Percentiles rank a stretch among this genome's conserved stretches.
Evolutionary conservation across 2,329 filamentous ascomycete genomes (phyloP).

Genomic region (Phialocephala subalpina): DNA sequence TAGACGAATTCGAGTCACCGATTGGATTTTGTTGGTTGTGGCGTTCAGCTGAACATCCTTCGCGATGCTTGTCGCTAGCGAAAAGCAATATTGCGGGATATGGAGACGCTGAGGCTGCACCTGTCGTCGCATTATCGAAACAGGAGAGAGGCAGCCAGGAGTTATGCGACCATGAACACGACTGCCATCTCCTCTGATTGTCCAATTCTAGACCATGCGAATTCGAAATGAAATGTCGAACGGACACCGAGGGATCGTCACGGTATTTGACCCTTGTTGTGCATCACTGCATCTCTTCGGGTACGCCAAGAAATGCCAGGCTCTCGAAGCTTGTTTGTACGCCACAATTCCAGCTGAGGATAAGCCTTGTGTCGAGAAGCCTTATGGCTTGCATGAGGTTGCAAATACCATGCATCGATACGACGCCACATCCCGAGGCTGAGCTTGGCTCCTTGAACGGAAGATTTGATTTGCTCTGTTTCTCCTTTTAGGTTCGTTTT

Average conservation of each 20-base stretch:
- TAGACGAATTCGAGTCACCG: neutral
- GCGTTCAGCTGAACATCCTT: conserved; percentile 2
- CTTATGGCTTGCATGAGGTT: conserved; percentile 6
- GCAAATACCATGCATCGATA: neutral
- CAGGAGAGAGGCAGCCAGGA: neutral
- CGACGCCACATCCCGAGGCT: neutral
- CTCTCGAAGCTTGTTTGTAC: neutral
- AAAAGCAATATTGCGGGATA: neutral
- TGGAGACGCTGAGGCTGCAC: neutral
- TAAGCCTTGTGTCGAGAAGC: neutral
- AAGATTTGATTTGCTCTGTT: neutral
- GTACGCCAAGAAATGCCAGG: neutral
- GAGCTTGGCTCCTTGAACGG: neutral
- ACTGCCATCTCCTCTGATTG: no score
- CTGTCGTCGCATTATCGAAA: conserved; percentile 3
- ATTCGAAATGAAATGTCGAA: neutral
- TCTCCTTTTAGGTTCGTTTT: neutral
- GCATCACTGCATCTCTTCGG: neutral
- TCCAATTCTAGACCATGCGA: neutral
- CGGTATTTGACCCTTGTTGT: neutral
- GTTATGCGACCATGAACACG: neutral
- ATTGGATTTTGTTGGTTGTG: neutral
- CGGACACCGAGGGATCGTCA: neutral
- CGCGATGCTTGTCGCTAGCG: neutral
- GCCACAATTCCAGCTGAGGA: neutral